These are phyloP conservation scores for Arabidopsis suecica DNA, from an alignment of 345 rosid genomes.

Conservation along the genomic window DNA sequence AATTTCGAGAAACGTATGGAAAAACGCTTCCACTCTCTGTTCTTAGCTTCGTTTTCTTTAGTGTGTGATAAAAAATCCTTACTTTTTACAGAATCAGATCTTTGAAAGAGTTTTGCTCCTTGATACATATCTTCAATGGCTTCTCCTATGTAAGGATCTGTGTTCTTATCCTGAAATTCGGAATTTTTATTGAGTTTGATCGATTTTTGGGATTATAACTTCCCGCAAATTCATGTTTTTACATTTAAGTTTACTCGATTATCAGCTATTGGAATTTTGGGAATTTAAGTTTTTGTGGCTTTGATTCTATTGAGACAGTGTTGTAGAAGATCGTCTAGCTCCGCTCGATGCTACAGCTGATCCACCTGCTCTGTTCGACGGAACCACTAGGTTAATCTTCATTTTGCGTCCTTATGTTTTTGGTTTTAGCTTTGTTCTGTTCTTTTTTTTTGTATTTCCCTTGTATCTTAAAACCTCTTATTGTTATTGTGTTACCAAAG, in stretches of 20 bases:
- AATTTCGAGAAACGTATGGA: not conserved
- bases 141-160: slow-evolving; percentile 22
- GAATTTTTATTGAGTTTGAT: not conserved
- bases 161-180: slow-evolving; percentile 5
- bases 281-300: not conserved
- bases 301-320: slow-evolving; percentile 32
- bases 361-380: slow-evolving; percentile 78
- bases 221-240: not conserved
- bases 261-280: not conserved
- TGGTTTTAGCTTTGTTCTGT: not conserved
- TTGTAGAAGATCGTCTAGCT: slow-evolving; percentile 55
- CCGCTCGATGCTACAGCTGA: slow-evolving; percentile 59
- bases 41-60: not conserved
- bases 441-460: not conserved
- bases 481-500: slow-evolving; percentile 41
- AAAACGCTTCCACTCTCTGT: not conserved
- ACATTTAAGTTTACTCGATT: not conserved
- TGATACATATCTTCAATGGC: slow-evolving; percentile 20
- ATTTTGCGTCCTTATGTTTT: not conserved
- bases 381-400: slow-evolving; percentile 62
- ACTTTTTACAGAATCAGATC: not conserved
- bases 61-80: not conserved
- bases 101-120: slow-evolving; percentile 5
- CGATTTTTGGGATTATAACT: not conserved
- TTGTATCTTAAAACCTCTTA: not conserved